Evolutionary conservation across 192 early-diverging fungal genomes (phyloP).

Genomic region (Coemansia sp.): DNA sequence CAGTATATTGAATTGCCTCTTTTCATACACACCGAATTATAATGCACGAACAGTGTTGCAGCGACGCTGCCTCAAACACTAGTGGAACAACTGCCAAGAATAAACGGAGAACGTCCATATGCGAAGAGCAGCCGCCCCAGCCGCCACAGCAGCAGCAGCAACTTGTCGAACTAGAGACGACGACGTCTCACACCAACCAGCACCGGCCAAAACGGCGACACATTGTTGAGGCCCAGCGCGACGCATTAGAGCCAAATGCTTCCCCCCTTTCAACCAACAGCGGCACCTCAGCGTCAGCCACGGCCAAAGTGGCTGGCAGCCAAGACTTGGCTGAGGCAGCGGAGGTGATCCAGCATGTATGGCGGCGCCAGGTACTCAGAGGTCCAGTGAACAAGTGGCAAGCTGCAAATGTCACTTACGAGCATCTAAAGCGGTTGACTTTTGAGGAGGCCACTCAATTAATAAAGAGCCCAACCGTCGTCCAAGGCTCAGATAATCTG

Average conservation of each 20-base stretch:
- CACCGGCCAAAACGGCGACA: background rate
- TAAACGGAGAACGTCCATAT: background rate
- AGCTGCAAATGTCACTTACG: slow-evolving; percentile 11
- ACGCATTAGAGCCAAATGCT: too few species aligned
- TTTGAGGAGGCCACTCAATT: slow-evolving; percentile 33
- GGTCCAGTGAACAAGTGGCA: slow-evolving; percentile 14
- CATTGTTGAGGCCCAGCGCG: background rate
- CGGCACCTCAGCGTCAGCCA: too few species aligned
- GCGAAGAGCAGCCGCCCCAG: background rate
- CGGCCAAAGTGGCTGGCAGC: background rate
- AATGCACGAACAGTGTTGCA: too few species aligned
- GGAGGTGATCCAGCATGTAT: slow-evolving; percentile 26
- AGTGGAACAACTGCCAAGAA: background rate
- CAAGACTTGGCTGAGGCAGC: slow-evolving; percentile 1
- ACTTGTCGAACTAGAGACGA: too few species aligned
- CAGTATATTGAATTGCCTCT: too few species aligned
- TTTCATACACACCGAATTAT: too few species aligned
- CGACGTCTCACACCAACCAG: background rate
- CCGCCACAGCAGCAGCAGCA: background rate
- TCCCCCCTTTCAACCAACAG: background rate
- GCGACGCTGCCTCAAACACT: too few species aligned
- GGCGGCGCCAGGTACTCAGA: slow-evolving; percentile 7
- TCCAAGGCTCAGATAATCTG: slow-evolving; percentile 14
- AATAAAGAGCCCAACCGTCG: slow-evolving; percentile 12
- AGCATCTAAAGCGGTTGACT: slow-evolving; percentile 8